Base-by-base conservation (phyloP, 495 filamentous ascomycete species). In the Hypoxylon cercidicola region DNA sequence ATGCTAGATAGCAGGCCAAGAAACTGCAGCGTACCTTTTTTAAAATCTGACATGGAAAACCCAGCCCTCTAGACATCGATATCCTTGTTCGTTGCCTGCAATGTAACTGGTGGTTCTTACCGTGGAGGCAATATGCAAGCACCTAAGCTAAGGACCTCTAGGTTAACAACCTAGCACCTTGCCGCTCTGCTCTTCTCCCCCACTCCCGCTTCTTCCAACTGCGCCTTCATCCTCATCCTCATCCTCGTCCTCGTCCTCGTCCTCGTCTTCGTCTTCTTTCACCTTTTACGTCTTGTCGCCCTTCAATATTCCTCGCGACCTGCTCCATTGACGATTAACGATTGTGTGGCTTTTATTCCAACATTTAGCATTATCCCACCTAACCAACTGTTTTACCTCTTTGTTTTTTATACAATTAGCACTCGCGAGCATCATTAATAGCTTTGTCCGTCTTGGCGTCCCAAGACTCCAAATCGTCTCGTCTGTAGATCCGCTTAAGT, bases 11-110 rank as follows among this genome's bases (percentile, higher is more conserved):
- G n/a, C n/a, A n/a, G n/a, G n/a, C n/a, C n/a, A n/a, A n/a, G n/a
- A n/a, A n/a, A n/a, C n/a, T n/a, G n/a, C n/a, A n/a, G n/a, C n/a
- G n/a, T n/a, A n/a, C n/a, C n/a, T n/a, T n/a, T n/a, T n/a, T 37
- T 37, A n/a, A 46, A 55, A 46, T 41, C 53, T 46, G 4, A 46
- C 41, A 55, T 51, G n/a, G n/a, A 40, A 40, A 37, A 47, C 41
- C 55, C 37, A 43, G 21, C 25, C 37, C 46, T 37, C 40, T 37
- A 53, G 21, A 23, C 21, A 15, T 41, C 20, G 13, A 45, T 28
- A 60, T n/a, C 34, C 19, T 28, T 28, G 25, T 28, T 28, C 58
- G 41, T 48, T 54, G 49, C 32, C 50, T 43, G 23, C 49, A 21
- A 18, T 45, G 18, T 10, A 20, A 15, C 41, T 16, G 25, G 41